Percentiles rank a stretch among this genome's conserved stretches.
Evolutionary conservation across 164 flowering plant genomes (phyloP).

Genomic region (Tinospora cordifolia): DNA sequence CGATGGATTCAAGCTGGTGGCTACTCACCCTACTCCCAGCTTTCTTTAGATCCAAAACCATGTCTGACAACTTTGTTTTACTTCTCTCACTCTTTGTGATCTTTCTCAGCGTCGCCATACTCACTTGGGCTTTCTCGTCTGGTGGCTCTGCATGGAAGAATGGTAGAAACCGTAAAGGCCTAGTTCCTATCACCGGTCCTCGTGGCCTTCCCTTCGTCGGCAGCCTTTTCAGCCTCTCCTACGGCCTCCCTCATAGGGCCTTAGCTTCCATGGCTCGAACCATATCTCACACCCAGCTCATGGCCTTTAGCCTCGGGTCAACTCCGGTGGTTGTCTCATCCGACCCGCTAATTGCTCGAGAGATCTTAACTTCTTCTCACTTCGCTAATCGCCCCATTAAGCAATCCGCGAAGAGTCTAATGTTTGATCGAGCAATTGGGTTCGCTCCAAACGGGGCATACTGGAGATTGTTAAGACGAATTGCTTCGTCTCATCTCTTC

Average conservation of each 20-base stretch:
- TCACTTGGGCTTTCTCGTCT: slow-evolving; percentile 41
- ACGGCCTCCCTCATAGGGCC: slow-evolving; percentile 52
- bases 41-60: slow-evolving; percentile 27
- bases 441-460: slow-evolving; percentile 67
- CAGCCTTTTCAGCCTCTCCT: slow-evolving; percentile 32
- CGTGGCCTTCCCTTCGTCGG: slow-evolving; percentile 62
- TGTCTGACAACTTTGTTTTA: slow-evolving; percentile 22
- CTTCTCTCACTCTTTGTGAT: slow-evolving; percentile 17
- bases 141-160: slow-evolving; percentile 69
- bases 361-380: slow-evolving; percentile 49
- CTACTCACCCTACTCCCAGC: slow-evolving; percentile 44
- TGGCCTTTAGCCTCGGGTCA: slow-evolving; percentile 71
- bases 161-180: slow-evolving; percentile 36
- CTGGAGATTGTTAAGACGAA: slow-evolving; percentile 61
- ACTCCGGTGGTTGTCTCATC: slow-evolving; percentile 54
- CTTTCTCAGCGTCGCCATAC: slow-evolving; percentile 17
- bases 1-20: slow-evolving; percentile 49
- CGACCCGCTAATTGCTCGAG: slow-evolving; percentile 46
- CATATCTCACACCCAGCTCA: slow-evolving; percentile 29
- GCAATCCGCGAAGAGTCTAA: slow-evolving; percentile 54
- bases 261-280: slow-evolving; percentile 39
- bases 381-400: slow-evolving; percentile 75
- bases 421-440: slow-evolving; percentile 76
- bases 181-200: slow-evolving; percentile 46
- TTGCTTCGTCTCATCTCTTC: slow-evolving; percentile 61